phyloP scores from a whole-genome alignment of 2,329 filamentous ascomycete species.

The Diplodia seriata region DNA sequence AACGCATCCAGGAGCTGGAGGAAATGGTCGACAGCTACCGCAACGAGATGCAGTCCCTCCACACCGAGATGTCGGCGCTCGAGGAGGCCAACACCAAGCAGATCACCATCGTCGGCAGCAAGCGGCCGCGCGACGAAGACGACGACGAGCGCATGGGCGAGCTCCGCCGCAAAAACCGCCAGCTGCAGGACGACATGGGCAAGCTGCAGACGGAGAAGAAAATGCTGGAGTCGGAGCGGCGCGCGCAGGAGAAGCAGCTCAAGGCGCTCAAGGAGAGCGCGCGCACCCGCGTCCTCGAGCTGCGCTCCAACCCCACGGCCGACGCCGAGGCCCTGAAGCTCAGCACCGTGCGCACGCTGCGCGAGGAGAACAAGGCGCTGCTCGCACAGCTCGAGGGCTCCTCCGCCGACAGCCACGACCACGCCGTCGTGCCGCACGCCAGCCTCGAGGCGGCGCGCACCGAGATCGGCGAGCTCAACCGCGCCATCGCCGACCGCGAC shows the following conservation, averaged over 20 bases:
- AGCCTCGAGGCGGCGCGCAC: conserved; percentile 77
- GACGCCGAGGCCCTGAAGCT: conserved; percentile 85
- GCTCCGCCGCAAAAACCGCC: conserved; percentile 84
- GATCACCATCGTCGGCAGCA: conserved; percentile 59
- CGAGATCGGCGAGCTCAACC: conserved; percentile 68
- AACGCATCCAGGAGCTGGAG: conserved; percentile 82
- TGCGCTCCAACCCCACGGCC: conserved; percentile 91
- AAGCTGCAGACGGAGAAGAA: conserved; percentile 72
- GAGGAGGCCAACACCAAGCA: conserved; percentile 57
- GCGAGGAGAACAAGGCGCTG: conserved; percentile 83
- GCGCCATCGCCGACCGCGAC: conserved; percentile 67
- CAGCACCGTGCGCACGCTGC: conserved; percentile 76
- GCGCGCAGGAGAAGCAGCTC: conserved; percentile 76
- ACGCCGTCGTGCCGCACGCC: conserved; percentile 72
- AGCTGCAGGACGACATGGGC: conserved; percentile 78
- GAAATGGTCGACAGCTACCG: conserved; percentile 87
- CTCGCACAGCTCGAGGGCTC: conserved; percentile 71
- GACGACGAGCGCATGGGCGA: conserved; percentile 78
- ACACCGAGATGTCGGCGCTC: conserved; percentile 73
- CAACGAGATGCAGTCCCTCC: conserved; percentile 74
- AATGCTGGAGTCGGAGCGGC: conserved; percentile 76
- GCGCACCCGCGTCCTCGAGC: conserved; percentile 80
- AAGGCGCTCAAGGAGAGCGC: conserved; percentile 69
- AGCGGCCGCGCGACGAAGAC: conserved; percentile 66
- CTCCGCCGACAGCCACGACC: conserved; percentile 38